Percentiles rank a stretch among this genome's conserved stretches.
These are phyloP conservation scores for Kodamaea kaohsiungensis DNA, from an alignment of 805 yeast species.

Conservation along the genomic window DNA sequence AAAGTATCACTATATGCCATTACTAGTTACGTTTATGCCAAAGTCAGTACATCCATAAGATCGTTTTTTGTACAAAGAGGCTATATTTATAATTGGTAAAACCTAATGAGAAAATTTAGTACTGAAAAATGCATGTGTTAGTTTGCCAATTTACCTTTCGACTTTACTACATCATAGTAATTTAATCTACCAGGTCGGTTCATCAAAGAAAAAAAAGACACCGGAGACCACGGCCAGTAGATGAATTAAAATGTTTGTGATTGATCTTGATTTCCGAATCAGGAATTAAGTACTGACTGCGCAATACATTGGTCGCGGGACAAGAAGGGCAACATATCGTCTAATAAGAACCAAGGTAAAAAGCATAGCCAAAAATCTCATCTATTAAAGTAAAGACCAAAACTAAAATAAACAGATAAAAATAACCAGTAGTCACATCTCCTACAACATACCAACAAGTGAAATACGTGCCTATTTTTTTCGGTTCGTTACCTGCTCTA, in stretches of 20 bases:
- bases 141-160: no score
- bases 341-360: neutral
- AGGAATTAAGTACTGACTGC: neutral
- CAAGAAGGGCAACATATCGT: neutral
- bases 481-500: neutral
- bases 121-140: no score
- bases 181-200: no score
- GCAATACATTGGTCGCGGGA: constrained; percentile 1
- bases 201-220: no score
- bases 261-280: constrained; percentile 7
- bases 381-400: neutral
- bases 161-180: no score
- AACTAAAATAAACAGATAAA: neutral
- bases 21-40: no score
- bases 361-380: neutral
- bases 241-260: constrained; percentile 1
- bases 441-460: neutral
- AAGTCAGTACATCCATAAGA: no score
- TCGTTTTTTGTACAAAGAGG: no score
- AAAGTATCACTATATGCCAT: no score
- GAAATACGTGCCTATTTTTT: neutral
- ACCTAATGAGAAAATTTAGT: no score
- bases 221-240: neutral
- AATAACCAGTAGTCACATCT: no score
- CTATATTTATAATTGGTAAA: no score